Evolutionary conservation across 768 basidiomycete species (phyloP).

Genomic region (Termitomyces sp.): DNA sequence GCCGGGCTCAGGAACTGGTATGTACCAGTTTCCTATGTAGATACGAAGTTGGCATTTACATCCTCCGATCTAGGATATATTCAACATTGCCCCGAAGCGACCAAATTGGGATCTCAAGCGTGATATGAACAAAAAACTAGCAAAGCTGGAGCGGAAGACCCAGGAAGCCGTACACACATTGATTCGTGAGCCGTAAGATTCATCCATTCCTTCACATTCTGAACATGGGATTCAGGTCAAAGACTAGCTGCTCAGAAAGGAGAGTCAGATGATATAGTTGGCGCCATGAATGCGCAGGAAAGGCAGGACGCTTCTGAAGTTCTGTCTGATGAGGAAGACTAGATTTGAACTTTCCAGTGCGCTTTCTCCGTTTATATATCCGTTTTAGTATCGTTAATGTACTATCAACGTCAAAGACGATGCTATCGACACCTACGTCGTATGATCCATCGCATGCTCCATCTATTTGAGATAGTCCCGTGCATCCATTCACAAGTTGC

Average conservation of each 20-base stretch:
- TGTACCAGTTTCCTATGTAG: slow-evolving; percentile 18
- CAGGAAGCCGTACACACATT: slow-evolving; percentile 90
- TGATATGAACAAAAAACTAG: slow-evolving; percentile 87
- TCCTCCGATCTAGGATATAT: slow-evolving; percentile 66
- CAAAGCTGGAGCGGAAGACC: slow-evolving; percentile 86
- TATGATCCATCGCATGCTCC: not conserved
- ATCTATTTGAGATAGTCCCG: not conserved
- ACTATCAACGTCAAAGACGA: not conserved
- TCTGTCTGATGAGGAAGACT: slow-evolving; percentile 61
- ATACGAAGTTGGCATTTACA: not conserved
- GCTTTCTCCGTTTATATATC: slow-evolving; percentile 13
- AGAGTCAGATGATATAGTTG: slow-evolving; percentile 73
- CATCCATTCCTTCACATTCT: not conserved
- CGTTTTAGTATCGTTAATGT: slow-evolving; percentile 10
- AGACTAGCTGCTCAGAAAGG: slow-evolving; percentile 78
- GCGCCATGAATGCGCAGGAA: slow-evolving; percentile 80
- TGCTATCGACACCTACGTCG: slow-evolving; percentile 18
- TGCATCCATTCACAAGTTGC: too few relatives aligned
- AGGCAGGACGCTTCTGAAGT: slow-evolving; percentile 48
- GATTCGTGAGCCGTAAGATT: slow-evolving; percentile 63
- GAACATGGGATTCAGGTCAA: slow-evolving; percentile 49
- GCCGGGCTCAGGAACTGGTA: slow-evolving; percentile 85
- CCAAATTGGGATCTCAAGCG: slow-evolving; percentile 96
- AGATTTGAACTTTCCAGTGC: slow-evolving; percentile 15
- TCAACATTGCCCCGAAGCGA: slow-evolving; percentile 96